Evolutionary conservation across 257 asterid genomes (phyloP).

Genomic region (Gynochthodes officinalis): DNA sequence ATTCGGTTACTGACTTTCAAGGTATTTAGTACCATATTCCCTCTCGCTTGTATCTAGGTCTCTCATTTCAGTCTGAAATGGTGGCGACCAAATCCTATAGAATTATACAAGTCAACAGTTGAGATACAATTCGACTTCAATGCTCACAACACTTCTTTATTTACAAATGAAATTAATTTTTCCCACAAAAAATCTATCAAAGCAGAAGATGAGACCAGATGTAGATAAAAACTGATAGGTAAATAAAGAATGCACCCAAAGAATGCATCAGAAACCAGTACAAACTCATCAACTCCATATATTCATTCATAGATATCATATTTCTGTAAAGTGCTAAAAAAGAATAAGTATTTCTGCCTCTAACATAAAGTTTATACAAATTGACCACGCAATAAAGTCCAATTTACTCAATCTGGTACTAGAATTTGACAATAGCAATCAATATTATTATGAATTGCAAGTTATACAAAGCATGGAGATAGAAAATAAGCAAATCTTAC

Average conservation of each 20-base stretch:
- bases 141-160: not conserved
- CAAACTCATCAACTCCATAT: not conserved
- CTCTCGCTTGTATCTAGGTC: not conserved
- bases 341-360: not conserved
- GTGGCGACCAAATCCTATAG: not conserved
- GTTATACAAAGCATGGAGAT: not conserved
- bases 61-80: not conserved
- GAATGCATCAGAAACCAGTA: not conserved
- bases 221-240: no score
- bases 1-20: not conserved
- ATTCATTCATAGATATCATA: not conserved
- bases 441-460: not conserved
- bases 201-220: no score
- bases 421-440: no score
- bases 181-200: no score
- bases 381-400: not conserved
- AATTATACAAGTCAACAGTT: not conserved
- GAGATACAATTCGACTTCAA: not conserved
- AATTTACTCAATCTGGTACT: no score
- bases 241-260: no score
- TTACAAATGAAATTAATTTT: not conserved
- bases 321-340: no score
- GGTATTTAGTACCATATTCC: not conserved
- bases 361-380: not conserved
- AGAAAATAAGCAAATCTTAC: not conserved